A percentile compares a stretch with the other conserved stretches of the same genome.
Conservation (phyloP, 306 rosid species). For the Trifolium pratense region DNA sequence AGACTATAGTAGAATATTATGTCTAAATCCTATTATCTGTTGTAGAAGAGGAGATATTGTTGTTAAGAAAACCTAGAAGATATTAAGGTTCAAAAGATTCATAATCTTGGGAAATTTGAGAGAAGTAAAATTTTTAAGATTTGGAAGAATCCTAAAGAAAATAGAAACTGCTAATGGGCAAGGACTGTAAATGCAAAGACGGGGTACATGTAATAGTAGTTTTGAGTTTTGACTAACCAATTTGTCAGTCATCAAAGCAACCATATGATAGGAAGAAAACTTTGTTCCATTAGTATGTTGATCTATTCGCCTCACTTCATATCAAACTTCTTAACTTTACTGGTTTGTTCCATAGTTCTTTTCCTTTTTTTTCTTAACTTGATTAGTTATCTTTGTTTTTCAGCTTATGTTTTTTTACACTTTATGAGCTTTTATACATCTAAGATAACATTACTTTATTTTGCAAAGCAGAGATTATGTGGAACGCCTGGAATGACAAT, state of each 20-base stretch:
- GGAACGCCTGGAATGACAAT: conserved; percentile 86
- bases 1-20: too few relatives aligned
- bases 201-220: neutral
- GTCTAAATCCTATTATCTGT: too few relatives aligned
- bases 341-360: conserved; percentile 16
- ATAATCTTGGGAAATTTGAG: neutral
- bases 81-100: neutral
- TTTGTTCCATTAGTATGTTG: conserved; percentile 18
- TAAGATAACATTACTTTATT: conserved; percentile 30
- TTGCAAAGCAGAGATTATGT: conserved; percentile 67
- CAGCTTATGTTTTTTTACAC: conserved; percentile 1
- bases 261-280: conserved; percentile 11
- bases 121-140: neutral
- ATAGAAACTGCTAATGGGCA: neutral
- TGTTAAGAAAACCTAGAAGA: neutral
- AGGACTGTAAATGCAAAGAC: neutral
- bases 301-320: conserved; percentile 18
- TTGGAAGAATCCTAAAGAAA: neutral
- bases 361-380: neutral
- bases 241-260: neutral
- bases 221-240: neutral
- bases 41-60: neutral
- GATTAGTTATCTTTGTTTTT: conserved; percentile 18
- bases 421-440: conserved; percentile 22
- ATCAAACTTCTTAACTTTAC: neutral